phyloP scores from a whole-genome alignment of 2,329 filamentous ascomycete genomes.

The Trichoderma harzianum region DNA sequence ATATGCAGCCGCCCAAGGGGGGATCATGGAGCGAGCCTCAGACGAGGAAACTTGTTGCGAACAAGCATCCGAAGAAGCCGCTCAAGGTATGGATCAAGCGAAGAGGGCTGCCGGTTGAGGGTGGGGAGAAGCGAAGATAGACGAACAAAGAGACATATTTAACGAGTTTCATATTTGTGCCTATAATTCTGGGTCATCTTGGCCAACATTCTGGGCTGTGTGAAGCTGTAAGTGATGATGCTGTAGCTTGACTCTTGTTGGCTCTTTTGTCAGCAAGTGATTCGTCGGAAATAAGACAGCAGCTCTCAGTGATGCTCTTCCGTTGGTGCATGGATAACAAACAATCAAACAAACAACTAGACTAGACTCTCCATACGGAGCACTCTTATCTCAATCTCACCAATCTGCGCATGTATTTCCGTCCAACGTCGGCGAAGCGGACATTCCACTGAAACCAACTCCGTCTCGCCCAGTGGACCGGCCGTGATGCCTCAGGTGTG shows the following conservation, averaged over 20 bases:
- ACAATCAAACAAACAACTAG: neutral
- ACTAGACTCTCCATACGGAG: neutral
- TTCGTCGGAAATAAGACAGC: neutral
- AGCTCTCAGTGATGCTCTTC: neutral
- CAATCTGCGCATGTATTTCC: neutral
- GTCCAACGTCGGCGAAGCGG: neutral
- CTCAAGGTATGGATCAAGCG: conserved; percentile 35
- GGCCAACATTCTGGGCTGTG: neutral
- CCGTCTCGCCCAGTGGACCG: neutral
- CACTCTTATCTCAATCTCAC: neutral
- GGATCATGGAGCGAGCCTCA: conserved; percentile 28
- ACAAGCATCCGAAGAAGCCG: conserved; percentile 27
- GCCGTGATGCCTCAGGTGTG: conserved; percentile 19
- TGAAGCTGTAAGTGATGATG: neutral
- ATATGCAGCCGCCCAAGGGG: conserved; percentile 32
- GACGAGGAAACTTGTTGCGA: conserved; percentile 27
- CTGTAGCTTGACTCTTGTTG: neutral
- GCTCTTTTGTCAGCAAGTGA: neutral
- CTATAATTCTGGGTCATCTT: neutral
- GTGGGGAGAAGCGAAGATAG: neutral
- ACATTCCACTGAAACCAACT: neutral
- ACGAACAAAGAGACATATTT: neutral
- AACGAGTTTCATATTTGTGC: neutral
- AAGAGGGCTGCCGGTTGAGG: conserved; percentile 19
- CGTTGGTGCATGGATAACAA: neutral